phyloP scores from a whole-genome alignment of 805 yeast species.

The Schwanniomyces sp. region DNA sequence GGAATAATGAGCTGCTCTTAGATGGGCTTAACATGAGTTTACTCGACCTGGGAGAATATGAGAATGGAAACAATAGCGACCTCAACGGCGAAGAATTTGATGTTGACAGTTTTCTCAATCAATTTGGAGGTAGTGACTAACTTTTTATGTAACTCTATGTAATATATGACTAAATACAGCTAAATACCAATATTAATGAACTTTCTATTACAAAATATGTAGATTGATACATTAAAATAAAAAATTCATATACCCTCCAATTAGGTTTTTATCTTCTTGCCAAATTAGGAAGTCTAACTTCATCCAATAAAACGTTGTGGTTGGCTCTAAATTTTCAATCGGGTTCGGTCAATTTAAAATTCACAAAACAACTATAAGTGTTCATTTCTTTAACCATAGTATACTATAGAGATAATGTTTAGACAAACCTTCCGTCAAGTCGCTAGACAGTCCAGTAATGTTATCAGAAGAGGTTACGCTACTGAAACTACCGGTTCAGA shows the following conservation, averaged over 20 bases:
- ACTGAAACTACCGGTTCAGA: slow-evolving; percentile 65
- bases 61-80: slow-evolving; percentile 14
- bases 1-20: slow-evolving; percentile 39
- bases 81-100: slow-evolving; percentile 39
- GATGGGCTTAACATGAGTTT: slow-evolving; percentile 44
- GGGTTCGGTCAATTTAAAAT: slow-evolving; percentile 8
- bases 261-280: slow-evolving; percentile 11
- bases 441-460: slow-evolving; percentile 55
- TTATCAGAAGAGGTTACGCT: slow-evolving; percentile 84
- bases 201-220: no score
- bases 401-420: slow-evolving; percentile 42
- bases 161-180: neutral
- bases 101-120: slow-evolving; percentile 44
- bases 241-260: neutral
- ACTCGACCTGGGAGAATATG: slow-evolving; percentile 30
- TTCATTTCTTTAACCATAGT: slow-evolving; percentile 1
- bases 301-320: slow-evolving; percentile 33
- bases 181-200: neutral
- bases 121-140: slow-evolving; percentile 37
- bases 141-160: neutral
- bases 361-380: neutral
- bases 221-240: no score
- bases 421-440: slow-evolving; percentile 63
- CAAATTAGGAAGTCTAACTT: slow-evolving; percentile 26
- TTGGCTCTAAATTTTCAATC: slow-evolving; percentile 9